These are phyloP conservation scores for Suillus sp. DNA, from an alignment of 768 basidiomycete species.

Conservation along the genomic window DNA sequence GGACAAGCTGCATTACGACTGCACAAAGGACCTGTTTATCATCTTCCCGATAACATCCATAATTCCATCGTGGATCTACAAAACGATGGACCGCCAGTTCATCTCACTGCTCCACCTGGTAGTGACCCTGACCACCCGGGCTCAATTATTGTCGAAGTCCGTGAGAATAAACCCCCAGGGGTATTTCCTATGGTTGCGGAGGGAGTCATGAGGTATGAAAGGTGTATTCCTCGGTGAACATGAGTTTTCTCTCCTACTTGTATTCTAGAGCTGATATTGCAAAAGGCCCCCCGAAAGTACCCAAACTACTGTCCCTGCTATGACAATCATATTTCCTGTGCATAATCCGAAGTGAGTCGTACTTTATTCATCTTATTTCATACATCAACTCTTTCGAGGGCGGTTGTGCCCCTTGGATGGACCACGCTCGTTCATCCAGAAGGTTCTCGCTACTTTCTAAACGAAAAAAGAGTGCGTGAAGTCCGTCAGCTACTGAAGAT, in stretches of 20 bases:
- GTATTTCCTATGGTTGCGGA: constrained; percentile 24
- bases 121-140: constrained; percentile 14
- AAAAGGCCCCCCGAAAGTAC: background rate
- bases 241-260: background rate
- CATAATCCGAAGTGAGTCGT: background rate
- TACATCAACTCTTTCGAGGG: background rate
- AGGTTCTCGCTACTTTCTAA: constrained; percentile 61
- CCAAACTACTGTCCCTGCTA: background rate
- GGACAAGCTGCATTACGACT: background rate
- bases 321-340: background rate
- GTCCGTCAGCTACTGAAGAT: background rate
- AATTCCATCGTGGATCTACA: background rate
- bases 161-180: background rate
- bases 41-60: background rate
- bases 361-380: background rate
- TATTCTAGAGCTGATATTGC: background rate
- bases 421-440: constrained; percentile 24
- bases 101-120: constrained; percentile 8
- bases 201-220: constrained; percentile 19
- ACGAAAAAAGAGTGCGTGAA: constrained; percentile 43
- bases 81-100: background rate
- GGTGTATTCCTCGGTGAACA: background rate
- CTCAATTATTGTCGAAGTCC: background rate
- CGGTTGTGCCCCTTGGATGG: constrained; percentile 43
- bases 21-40: background rate